Base-by-base conservation (phyloP, 768 basidiomycete genomes). In the Porphyrellus cyaneotinctus region DNA sequence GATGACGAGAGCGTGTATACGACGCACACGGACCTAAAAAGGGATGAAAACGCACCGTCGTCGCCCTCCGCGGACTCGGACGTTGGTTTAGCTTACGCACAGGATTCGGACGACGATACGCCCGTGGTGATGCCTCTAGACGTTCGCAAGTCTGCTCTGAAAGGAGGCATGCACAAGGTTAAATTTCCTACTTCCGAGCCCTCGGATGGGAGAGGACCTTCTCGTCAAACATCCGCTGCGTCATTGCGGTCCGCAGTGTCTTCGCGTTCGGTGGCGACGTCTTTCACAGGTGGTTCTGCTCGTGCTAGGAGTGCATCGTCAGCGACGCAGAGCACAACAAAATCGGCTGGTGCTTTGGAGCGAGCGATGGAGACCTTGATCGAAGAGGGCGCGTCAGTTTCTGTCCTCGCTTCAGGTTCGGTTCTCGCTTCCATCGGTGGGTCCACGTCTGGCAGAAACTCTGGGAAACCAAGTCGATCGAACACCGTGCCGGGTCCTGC, bases 331-430 rank as follows among this genome's bases (percentile, higher is more conserved):
- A 55, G 58, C 31, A 63, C 59, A 22, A 47, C 59, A 46, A 67
- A 20, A 37, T 69, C 71, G 49, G 62, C 61, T 4, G 75, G 76
- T 38, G 76, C 73, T 20, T 67, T 79, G 45, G 77, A 78, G 56
- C 71, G 70, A 43, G 77, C 77, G 30, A 72, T 85, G 75, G 80
- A 79, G 57, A 75, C 72, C 9, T 65, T 83, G 46, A 65, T 81
- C 56, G 76, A 78, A 56, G 75, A 78, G 53, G 64, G 70, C 47
- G 64, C 63, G 33, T 72, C 69, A 2, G 58, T 71, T 44, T 70
- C 68, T 6, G 55, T 71, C 33, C 70, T 70, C 14, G 70, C 70
- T 18, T 70, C 68, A 3, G 68, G 68, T 18, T 69, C 68, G 1
- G 69, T 69, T 13, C 53, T 68, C 22, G 66, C 70, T 22, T 63